phyloP scores from a whole-genome alignment of 2,329 filamentous ascomycete species.

The Diplodia intermedia region DNA sequence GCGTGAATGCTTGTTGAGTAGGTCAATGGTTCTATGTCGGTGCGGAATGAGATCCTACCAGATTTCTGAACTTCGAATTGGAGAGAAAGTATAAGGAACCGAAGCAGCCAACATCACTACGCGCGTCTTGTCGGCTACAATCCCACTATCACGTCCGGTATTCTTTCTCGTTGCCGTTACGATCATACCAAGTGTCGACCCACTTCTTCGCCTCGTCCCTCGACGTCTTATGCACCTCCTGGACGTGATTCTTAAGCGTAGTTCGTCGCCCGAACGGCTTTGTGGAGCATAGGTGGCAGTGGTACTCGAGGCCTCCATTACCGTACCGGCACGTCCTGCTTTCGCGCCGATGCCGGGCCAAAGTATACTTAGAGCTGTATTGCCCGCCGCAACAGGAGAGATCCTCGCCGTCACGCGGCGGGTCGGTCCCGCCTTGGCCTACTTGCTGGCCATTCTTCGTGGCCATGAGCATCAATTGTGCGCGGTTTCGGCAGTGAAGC shows the following conservation, averaged over 20 bases:
- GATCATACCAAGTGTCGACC: neutral
- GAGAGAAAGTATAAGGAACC: neutral
- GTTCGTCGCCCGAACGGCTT: neutral
- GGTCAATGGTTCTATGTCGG: neutral
- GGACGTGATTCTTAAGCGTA: neutral
- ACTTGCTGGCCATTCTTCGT: slow-evolving; percentile 38
- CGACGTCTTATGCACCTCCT: neutral
- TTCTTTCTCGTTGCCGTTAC: neutral
- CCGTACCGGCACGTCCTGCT: neutral
- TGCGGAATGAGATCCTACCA: no score
- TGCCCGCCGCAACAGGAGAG: neutral
- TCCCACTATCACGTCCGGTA: neutral
- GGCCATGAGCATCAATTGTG: slow-evolving; percentile 39
- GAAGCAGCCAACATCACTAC: no score
- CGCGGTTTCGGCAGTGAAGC: slow-evolving; percentile 47
- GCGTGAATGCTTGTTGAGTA: slow-evolving; percentile 15
- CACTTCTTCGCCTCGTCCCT: neutral
- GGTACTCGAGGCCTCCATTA: neutral
- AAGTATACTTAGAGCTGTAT: neutral
- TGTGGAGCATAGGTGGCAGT: neutral
- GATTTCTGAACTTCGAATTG: neutral
- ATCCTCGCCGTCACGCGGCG: no score
- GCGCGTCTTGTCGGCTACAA: neutral
- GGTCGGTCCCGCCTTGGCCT: slow-evolving; percentile 32
- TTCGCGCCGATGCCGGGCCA: neutral